Evolutionary conservation across 768 basidiomycete species (phyloP).

Genomic region (Terana coerulea): DNA sequence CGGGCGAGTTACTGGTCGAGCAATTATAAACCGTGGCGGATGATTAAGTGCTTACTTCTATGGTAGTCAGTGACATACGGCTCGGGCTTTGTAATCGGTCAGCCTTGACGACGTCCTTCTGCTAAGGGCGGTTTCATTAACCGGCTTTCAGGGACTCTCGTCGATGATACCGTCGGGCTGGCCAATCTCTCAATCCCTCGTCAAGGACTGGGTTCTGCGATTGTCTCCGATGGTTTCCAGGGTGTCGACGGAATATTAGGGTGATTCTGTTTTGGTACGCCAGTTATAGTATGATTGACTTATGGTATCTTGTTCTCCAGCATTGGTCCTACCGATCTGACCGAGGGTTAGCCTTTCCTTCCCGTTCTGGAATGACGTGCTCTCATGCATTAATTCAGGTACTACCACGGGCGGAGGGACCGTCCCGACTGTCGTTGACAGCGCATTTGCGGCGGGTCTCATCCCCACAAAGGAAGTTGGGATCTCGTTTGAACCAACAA

Average conservation of each 20-base stretch:
- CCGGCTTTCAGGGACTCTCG: background rate
- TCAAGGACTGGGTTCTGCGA: conserved; percentile 66
- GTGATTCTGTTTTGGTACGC: conserved; percentile 29
- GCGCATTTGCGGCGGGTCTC: conserved; percentile 26
- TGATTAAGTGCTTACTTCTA: no score
- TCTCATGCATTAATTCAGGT: background rate
- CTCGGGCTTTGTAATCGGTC: conserved; percentile 2
- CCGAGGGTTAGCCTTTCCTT: conserved; percentile 30
- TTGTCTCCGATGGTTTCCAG: conserved; percentile 32
- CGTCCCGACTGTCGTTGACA: conserved; percentile 34
- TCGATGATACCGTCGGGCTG: conserved; percentile 42
- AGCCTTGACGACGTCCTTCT: no score
- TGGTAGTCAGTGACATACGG: conserved; percentile 3
- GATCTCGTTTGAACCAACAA: conserved; percentile 27
- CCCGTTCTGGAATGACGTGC: background rate
- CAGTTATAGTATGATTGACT: background rate
- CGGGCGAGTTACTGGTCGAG: background rate
- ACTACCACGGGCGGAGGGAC: background rate
- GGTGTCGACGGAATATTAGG: conserved; percentile 64
- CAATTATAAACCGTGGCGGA: no score
- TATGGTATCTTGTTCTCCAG: conserved; percentile 36
- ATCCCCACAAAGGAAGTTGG: conserved; percentile 28
- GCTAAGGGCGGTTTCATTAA: no score
- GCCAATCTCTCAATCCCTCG: conserved; percentile 41
- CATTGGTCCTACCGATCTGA: conserved; percentile 6